A percentile compares a stretch with the other conserved stretches of the same genome.
phyloP scores from a whole-genome alignment of 768 basidiomycete species.

The Xerocomellus chrysenteron region DNA sequence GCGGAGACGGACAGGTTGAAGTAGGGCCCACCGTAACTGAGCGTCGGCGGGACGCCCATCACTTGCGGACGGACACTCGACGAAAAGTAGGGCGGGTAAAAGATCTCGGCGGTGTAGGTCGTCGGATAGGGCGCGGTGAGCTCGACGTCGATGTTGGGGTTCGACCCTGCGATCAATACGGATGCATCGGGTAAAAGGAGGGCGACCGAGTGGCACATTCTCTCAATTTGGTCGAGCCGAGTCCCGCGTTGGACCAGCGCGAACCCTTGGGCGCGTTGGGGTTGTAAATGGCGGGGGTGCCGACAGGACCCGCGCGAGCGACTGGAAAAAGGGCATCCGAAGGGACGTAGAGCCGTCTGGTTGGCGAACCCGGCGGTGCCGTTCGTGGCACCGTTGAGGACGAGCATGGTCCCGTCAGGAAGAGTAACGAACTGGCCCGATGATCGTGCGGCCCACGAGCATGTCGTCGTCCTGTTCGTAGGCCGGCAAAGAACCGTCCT shows the following conservation, averaged over 20 bases:
- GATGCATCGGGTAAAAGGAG: constrained; percentile 87
- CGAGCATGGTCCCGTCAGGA: constrained; percentile 72
- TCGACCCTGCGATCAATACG: constrained; percentile 87
- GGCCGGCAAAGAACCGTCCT: constrained; percentile 55
- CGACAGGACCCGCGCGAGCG: constrained; percentile 78
- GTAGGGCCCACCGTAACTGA: constrained; percentile 79
- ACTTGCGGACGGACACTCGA: constrained; percentile 67
- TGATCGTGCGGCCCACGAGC: constrained; percentile 76
- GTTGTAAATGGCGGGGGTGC: constrained; percentile 81
- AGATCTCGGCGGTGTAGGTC: constrained; percentile 79
- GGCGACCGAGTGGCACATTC: constrained; percentile 90
- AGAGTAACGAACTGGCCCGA: constrained; percentile 90
- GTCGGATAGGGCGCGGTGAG: constrained; percentile 63
- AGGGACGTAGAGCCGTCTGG: constrained; percentile 43
- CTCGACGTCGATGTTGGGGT: constrained; percentile 87
- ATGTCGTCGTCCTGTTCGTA: constrained; percentile 77
- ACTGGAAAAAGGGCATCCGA: constrained; percentile 68
- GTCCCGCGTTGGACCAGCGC: constrained; percentile 72
- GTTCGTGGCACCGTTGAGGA: constrained; percentile 79
- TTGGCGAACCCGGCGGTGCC: constrained; percentile 88
- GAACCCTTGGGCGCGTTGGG: constrained; percentile 67
- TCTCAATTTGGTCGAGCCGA: constrained; percentile 64
- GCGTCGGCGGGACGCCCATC: constrained; percentile 63
- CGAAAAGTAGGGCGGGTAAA: constrained; percentile 89
- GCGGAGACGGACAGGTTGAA: constrained; percentile 76